Base-by-base conservation (phyloP, 192 early-diverging fungal species). In the Mortierella alpina region DNA sequence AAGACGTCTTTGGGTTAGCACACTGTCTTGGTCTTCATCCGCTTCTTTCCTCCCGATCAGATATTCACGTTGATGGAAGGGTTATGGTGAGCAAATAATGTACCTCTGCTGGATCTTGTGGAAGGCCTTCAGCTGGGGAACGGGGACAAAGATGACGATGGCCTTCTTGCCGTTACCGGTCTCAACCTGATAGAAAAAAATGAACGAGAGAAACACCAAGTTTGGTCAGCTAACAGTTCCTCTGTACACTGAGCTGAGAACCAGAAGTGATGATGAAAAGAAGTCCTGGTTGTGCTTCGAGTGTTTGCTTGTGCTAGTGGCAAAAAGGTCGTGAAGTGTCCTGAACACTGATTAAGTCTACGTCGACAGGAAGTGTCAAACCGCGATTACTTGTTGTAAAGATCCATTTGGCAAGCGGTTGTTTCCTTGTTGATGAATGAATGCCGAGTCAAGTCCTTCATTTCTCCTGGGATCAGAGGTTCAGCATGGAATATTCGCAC, bases 71-170 rank as follows among this genome's bases (percentile, higher is more conserved):
- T 39, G 1, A 49, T 18, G 15, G 7, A 31, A 31, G 31, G 31
- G n/a, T 55, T 13, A 55, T 55, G n/a, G 53, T 18, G 53, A 6
- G 15, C 18, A 12, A 41, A 20, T 17, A 52, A 60, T 39, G 23
- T 84, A 88, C 87, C 92, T 93, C 84, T 90, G 87, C 89, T 98
- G 96, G 84, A 97, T 89, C 92, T 97, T 97, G 91, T 98, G 96
- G 92, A 95, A 95, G 66, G 91, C 91, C 91, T 96, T 96, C 66
- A 96, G 84, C 75, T 92, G 85, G 54, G 98, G 98, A 68, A 98
- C 96, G 72, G 98, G 96, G 69, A 99, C 98, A 82, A 96, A 97
- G 87, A 99, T 89, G 75, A 97, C 91, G 73, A 99, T 91, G 65
- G 98, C 96, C 92, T 97, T 97, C 88, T 94, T 95, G 72, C 96